These are phyloP conservation scores for Fusarium burgessii DNA, from an alignment of 2,329 filamentous ascomycete genomes.

Conservation along the genomic window DNA sequence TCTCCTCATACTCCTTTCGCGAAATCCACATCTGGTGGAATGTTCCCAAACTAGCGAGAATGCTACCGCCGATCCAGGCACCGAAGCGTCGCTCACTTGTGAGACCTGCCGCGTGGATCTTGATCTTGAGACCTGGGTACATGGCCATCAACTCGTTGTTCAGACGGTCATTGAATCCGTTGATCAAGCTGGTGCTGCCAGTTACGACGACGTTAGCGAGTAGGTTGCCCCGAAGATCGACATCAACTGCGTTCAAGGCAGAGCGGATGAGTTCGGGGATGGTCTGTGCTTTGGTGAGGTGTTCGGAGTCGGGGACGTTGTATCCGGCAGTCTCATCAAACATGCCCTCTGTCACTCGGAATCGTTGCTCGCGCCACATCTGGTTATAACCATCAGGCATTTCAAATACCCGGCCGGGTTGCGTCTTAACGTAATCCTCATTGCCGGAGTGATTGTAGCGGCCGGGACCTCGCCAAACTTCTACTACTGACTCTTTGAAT, in stretches of 20 bases:
- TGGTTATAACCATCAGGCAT: conserved; percentile 98
- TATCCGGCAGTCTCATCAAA: conserved; percentile 88
- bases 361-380: conserved; percentile 91
- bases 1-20: conserved; percentile 97
- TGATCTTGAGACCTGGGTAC: conserved; percentile 88
- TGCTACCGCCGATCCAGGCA: conserved; percentile 96
- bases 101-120: conserved; percentile 87
- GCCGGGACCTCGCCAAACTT: conserved; percentile 88
- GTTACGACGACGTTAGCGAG: conserved; percentile 94
- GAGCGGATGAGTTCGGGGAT: conserved; percentile 85
- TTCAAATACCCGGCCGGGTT: conserved; percentile 90
- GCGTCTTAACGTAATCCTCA: conserved; percentile 78
- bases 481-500: conserved; percentile 97
- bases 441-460: conserved; percentile 74
- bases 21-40: conserved; percentile 99
- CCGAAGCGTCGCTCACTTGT: conserved; percentile 92
- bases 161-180: conserved; percentile 91
- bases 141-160: conserved; percentile 84
- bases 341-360: conserved; percentile 86
- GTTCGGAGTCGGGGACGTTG: conserved; percentile 57
- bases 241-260: conserved; percentile 83
- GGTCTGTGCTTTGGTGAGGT: conserved; percentile 78
- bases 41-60: conserved; percentile 92
- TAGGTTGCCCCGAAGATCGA: conserved; percentile 85
- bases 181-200: conserved; percentile 86